Evolutionary conservation across 495 filamentous ascomycete species (phyloP).

Genomic region (Aspergillus conjunctus): DNA sequence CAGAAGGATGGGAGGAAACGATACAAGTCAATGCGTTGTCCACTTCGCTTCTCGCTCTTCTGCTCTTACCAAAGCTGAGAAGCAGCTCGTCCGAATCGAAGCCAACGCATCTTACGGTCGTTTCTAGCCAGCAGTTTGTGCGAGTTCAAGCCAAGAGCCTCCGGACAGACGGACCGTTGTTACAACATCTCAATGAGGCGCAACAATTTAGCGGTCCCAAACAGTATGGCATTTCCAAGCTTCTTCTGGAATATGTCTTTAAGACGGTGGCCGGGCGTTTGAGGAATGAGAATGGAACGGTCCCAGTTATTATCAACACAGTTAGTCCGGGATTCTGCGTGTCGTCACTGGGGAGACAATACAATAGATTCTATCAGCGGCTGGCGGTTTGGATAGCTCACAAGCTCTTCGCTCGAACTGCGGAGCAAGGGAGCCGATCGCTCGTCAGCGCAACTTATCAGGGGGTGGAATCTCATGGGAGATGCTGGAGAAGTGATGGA

Average conservation of each 20-base stretch:
- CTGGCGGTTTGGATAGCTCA: slow-evolving; percentile 40
- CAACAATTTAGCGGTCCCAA: slow-evolving; percentile 34
- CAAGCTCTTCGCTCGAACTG: slow-evolving; percentile 47
- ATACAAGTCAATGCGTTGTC: slow-evolving; percentile 63
- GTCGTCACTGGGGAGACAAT: slow-evolving; percentile 45
- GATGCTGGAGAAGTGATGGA: slow-evolving; percentile 52
- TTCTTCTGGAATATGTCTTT: slow-evolving; percentile 49
- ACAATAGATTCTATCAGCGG: slow-evolving; percentile 40
- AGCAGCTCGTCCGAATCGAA: slow-evolving; percentile 28
- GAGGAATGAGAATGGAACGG: slow-evolving; percentile 36
- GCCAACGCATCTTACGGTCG: slow-evolving; percentile 40
- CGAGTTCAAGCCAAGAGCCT: slow-evolving; percentile 40
- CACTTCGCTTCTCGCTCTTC: slow-evolving; percentile 55
- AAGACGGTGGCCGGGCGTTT: slow-evolving; percentile 39
- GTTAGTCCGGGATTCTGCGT: slow-evolving; percentile 48
- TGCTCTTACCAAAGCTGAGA: slow-evolving; percentile 55
- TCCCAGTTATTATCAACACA: slow-evolving; percentile 49
- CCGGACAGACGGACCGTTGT: slow-evolving; percentile 32
- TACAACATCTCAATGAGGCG: slow-evolving; percentile 39
- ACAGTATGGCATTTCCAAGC: slow-evolving; percentile 51
- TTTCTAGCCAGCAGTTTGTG: slow-evolving; percentile 47
- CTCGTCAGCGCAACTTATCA: slow-evolving; percentile 54
- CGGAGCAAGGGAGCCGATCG: slow-evolving; percentile 53
- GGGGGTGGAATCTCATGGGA: slow-evolving; percentile 52
- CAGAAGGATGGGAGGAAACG: slow-evolving; percentile 56